phyloP scores from a whole-genome alignment of 2,329 filamentous ascomycete species.

The Fusarium guadeloupense region DNA sequence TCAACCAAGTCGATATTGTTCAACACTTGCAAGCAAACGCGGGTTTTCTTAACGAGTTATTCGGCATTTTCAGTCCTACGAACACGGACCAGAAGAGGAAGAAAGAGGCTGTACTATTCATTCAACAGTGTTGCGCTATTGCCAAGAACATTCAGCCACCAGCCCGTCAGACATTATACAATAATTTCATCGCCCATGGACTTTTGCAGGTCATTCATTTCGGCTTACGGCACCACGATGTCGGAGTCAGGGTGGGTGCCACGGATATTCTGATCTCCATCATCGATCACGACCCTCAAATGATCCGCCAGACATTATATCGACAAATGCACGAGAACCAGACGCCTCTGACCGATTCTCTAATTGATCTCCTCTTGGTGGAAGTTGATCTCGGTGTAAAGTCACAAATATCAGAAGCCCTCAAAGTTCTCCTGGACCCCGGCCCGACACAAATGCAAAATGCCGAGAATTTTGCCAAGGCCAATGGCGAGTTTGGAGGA shows the following conservation, averaged over 20 bases:
- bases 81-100: slow-evolving; percentile 75
- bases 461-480: slow-evolving; percentile 67
- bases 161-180: slow-evolving; percentile 81
- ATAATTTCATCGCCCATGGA: slow-evolving; percentile 88
- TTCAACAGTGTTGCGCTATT: slow-evolving; percentile 94
- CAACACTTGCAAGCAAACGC: slow-evolving; percentile 89
- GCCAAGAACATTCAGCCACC: slow-evolving; percentile 93
- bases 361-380: slow-evolving; percentile 90
- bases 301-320: slow-evolving; percentile 94
- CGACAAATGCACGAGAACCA: slow-evolving; percentile 89
- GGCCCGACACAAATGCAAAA: slow-evolving; percentile 54
- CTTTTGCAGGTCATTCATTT: slow-evolving; percentile 91
- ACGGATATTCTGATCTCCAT: slow-evolving; percentile 93
- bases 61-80: slow-evolving; percentile 79
- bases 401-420: slow-evolving; percentile 92
- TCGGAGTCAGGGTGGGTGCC: slow-evolving; percentile 86
- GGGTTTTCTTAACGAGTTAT: slow-evolving; percentile 83
- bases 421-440: slow-evolving; percentile 91
- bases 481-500: slow-evolving; percentile 73
- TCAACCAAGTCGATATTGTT: slow-evolving; percentile 98
- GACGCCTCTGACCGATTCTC: slow-evolving; percentile 85
- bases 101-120: slow-evolving; percentile 94
- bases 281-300: slow-evolving; percentile 93
- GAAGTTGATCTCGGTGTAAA: slow-evolving; percentile 95
- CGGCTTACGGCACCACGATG: slow-evolving; percentile 84